Evolutionary conservation across 352 stramenopile species (phyloP), one percentile per base, ranked within the genome.

Genomic region (Globisporangium paddicum): DNA sequence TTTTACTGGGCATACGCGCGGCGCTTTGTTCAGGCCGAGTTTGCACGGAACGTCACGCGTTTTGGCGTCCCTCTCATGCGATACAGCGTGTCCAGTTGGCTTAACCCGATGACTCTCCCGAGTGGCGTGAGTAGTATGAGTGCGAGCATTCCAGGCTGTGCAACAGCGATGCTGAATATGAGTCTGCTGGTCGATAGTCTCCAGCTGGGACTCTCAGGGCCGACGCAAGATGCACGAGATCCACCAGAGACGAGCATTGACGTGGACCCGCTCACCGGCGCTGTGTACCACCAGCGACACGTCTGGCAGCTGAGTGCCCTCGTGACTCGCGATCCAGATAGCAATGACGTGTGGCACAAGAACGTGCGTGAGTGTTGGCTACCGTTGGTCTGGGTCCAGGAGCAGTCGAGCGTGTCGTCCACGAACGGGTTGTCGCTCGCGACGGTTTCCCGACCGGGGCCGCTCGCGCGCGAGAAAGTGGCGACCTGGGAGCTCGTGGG

Each of bases 1-100:
- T 83, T 89, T 40, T 87, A 85, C 48, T 89, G 79, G 79, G 49
- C 55, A 2, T 75, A 80, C 25, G 34, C 68, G 7, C 71, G 61
- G 1, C 77, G 79, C n/a, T 44, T 85, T 25, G 71, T 68, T 28
- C 60, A 79, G 49, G 57, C 79, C 34, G 48, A 50, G 14, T 86
- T 67, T 52, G 41, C 48, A n/a, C 66, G 60, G 34, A 84, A 86
- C 49, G 66, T 72, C 34, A 89, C 75, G 19, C 68, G 77, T 9
- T 89, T 82, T 42, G 77, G 79, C 1, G 19, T 82, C 0, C 58
- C 69, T 0, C 42, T 83, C 28, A 75, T 85, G 75, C 77, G 77
- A 14, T 89, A 86, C 47, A 45, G 52, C 0, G 52, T 77, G 1
- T 16, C 63, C 0, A 65, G 71, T 18, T 89, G 75, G 79, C 64